Base-by-base conservation (phyloP, 2,329 filamentous ascomycete genomes). In the Penicillium corylophilum region DNA sequence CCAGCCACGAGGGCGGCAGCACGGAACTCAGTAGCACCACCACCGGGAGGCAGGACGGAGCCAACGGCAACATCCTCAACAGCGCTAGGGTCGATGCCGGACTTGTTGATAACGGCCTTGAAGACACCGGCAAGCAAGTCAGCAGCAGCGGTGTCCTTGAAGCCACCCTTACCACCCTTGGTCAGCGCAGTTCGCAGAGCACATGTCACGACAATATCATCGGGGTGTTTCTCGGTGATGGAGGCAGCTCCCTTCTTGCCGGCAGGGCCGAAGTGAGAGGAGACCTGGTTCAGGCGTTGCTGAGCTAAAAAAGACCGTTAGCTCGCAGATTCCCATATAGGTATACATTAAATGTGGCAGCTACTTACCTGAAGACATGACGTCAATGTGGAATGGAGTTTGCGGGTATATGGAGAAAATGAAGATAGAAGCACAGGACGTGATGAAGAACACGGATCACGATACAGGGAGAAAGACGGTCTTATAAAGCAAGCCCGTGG, bases 61-160 rank as follows among this genome's bases (percentile, higher is more conserved):
- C 94, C 94, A 52, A 97, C 92, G 46, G 88, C 88, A 60, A 99
- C 87, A 70, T 99, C 94, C 74, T 97, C 90, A 44, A 99, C 90
- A 31, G 94, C 81, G 33, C 78, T 78, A 20, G 94, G 92, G 75
- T 96, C 89, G 74, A 97, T 95, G 60, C 86, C 85, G 61, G 92
- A 96, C 64, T 90, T 89, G 51, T 88, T 80, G 69, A 97, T 81
- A 59, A 97, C 78, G 53, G 85, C 86, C 75, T 86, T 87, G 75
- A 97, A 86, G 42, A 90, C 86, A 63, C 90, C 90, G 45, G 85
- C 85, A 65, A 97, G 85, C 56, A 97, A 80, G 73, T 97, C 93
- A 36, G 90, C 83, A 6, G 89, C 89, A 49, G 84, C 81, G 8
- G 94, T 97, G 76, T 97, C 94, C 79, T 97, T 97, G 82, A 99